Percentiles rank a stretch among this genome's conserved stretches.
Conservation (phyloP, 257 asterid species). For the Rehmannia glutinosa region DNA sequence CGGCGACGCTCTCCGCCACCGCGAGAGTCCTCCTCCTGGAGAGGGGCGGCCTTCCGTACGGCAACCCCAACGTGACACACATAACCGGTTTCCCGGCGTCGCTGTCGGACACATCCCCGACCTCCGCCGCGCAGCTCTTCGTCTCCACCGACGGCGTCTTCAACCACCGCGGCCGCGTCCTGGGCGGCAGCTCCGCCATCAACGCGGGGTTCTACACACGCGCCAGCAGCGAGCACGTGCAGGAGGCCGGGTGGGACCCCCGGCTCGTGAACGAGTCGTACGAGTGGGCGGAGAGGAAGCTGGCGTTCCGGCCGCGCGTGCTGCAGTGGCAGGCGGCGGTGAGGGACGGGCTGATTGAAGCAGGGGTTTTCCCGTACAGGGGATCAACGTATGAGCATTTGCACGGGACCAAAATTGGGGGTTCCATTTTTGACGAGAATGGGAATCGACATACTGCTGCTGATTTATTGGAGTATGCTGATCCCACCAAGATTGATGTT, state of each 20-base stretch:
- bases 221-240: constrained; percentile 37
- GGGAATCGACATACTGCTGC: constrained; percentile 82
- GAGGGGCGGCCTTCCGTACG: constrained; percentile 76
- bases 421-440: constrained; percentile 50
- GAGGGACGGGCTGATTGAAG: constrained; percentile 55
- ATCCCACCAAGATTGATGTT: constrained; percentile 35
- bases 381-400: constrained; percentile 59
- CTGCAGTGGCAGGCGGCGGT: constrained; percentile 72
- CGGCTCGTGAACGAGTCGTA: constrained; percentile 48
- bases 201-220: constrained; percentile 80
- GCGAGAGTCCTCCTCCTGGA: constrained; percentile 63
- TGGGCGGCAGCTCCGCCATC: constrained; percentile 80
- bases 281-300: constrained; percentile 74
- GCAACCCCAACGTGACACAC: constrained; percentile 50
- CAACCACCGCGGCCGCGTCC: constrained; percentile 69
- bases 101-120: constrained; percentile 41
- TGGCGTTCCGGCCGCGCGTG: constrained; percentile 51
- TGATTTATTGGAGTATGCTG: constrained; percentile 68
- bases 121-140: constrained; percentile 62
- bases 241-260: constrained; percentile 53
- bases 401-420: constrained; percentile 75
- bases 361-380: constrained; percentile 48
- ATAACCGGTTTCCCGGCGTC: constrained; percentile 27
- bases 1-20: constrained; percentile 68
- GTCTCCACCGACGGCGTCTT: constrained; percentile 76